phyloP scores from a whole-genome alignment of 1,139 yeast species.

The Saccharomyces hybrid region DNA sequence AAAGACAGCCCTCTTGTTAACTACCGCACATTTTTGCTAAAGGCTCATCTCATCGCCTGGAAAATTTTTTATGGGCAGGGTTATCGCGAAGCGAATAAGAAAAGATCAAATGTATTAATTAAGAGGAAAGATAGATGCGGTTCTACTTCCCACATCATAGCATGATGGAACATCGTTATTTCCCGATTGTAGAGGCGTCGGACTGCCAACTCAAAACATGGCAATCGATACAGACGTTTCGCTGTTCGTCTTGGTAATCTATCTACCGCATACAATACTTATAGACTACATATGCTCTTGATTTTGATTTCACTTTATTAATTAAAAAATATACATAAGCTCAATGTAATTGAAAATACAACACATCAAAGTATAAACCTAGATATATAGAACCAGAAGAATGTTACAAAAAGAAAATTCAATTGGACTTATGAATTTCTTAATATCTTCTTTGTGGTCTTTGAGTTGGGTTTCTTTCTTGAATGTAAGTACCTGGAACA shows the following conservation, averaged over 20 bases:
- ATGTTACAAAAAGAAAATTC: slow-evolving; percentile 4
- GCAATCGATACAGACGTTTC: too few species aligned
- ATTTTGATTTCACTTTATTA: neutral
- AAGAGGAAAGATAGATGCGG: too few species aligned
- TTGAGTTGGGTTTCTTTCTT: slow-evolving; percentile 81
- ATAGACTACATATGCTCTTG: neutral
- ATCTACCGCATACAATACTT: too few species aligned
- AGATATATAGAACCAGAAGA: slow-evolving; percentile 1
- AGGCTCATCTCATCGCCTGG: slow-evolving; percentile 1
- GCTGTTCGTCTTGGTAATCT: too few species aligned
- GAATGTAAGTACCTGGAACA: slow-evolving; percentile 97
- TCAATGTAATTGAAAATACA: neutral
- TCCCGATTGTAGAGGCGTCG: neutral
- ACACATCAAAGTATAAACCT: slow-evolving; percentile 1
- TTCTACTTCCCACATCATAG: too few species aligned
- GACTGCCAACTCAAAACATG: neutral
- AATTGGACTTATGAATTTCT: slow-evolving; percentile 4
- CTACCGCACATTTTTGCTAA: neutral
- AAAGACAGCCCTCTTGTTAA: neutral
- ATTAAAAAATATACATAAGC: neutral
- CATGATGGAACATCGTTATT: too few species aligned
- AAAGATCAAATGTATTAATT: too few species aligned
- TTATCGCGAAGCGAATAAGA: neutral
- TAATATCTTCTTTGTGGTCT: slow-evolving; percentile 47
- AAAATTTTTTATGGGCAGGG: neutral